Base-by-base conservation (phyloP, 108 stramenopile species). In the Nitzschia inconspicua region DNA sequence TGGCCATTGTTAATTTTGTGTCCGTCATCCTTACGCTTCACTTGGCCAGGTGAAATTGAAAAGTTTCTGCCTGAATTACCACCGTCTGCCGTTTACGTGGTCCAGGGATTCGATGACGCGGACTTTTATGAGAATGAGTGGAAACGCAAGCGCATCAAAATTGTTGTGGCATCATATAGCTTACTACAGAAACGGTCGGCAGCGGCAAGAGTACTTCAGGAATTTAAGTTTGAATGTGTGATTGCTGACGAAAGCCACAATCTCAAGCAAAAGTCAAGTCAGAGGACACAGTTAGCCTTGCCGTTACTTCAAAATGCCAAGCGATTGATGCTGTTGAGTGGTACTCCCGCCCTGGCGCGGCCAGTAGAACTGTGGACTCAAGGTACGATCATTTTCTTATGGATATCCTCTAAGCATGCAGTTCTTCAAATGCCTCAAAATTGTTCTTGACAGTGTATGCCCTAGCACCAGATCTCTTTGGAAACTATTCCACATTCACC, bases 31-130 rank as follows among this genome's bases (percentile, higher is more conserved):
- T 72, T 94, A 6, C 75, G 88, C 23, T 81, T 78, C 60, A 93
- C 91, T 16, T 97, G 96, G 96, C 91, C 90, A 2, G 79, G 83
- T 16, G 96, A 95, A 61, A 85, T 97, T 43, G 92, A 95, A 67
- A 84, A 86, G 28, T 94, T 93, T 73, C 57, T 77, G 4, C 89
- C 86, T 0, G 60, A 34, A 18, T 68, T 91, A 13, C 53, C 76
- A 25, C 63, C 81, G 4, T 51, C 53, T 9, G 53, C 59, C 1
- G 66, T 87, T 27, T 62, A 76, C 60, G 77, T 85, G 10, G 82
- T 86, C 11, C 56, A 59, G 37, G 83, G 85, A 26, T 76, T 76
- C 30, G 63, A 77, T 27, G 84, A 88, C 51, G 65, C 59, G 0
- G 62, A 75, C 23, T 83, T 89, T 60, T 63, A 29, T 13, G 49